phyloP scores from a whole-genome alignment of 257 asterid species.

The Petunia secreta region DNA sequence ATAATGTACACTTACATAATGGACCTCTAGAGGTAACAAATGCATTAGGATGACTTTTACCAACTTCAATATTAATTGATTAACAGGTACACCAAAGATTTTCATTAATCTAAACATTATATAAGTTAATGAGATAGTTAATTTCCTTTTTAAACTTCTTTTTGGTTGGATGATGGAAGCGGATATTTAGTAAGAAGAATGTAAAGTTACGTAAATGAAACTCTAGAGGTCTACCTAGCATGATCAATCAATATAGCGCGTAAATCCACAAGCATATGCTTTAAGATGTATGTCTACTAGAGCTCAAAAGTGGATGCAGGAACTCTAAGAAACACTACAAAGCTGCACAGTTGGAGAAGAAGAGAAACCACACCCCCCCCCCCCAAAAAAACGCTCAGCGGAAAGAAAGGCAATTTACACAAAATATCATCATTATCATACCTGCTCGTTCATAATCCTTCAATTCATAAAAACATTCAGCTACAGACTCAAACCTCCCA shows the following conservation, averaged over 20 bases:
- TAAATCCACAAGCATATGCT: neutral
- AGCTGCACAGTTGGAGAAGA: neutral
- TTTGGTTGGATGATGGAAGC: neutral
- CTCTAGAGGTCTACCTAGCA: neutral
- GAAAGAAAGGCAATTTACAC: neutral
- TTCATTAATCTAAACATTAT: no score
- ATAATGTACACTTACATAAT: no score
- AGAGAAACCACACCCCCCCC: neutral
- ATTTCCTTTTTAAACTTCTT: neutral
- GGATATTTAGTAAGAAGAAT: neutral
- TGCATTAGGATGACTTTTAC: neutral
- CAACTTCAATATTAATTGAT: neutral
- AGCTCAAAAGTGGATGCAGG: neutral
- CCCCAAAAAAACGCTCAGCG: neutral
- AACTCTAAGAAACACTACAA: neutral
- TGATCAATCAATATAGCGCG: neutral
- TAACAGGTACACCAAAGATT: no score
- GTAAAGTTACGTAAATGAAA: neutral
- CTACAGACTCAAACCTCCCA: conserved; percentile 56
- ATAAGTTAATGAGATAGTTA: neutral
- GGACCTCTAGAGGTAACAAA: neutral
- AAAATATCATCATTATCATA: conserved; percentile 12
- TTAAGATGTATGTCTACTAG: neutral
- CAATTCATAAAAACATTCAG: conserved; percentile 61
- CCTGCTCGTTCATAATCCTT: conserved; percentile 66